A percentile compares a stretch with the other conserved stretches of the same genome.
These are phyloP conservation scores for Fragaria iinumae DNA, from an alignment of 306 rosid species.

Conservation along the genomic window DNA sequence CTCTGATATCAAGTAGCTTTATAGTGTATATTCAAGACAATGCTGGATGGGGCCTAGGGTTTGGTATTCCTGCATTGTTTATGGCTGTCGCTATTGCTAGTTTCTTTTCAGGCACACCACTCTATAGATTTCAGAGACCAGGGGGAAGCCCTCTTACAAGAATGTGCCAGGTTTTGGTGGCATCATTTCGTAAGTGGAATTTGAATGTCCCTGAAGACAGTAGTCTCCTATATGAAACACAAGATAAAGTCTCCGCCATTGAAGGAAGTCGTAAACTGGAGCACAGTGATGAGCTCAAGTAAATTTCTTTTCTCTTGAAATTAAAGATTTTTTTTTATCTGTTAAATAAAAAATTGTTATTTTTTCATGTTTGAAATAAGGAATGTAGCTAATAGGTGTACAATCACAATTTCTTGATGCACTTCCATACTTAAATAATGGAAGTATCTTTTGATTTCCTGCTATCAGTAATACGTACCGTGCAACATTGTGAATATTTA, in stretches of 20 bases:
- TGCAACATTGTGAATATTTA: neutral
- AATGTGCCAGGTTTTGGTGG: conserved; percentile 95
- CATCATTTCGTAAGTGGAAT: conserved; percentile 65
- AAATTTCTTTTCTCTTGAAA: conserved; percentile 24
- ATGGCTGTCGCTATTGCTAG: conserved; percentile 83
- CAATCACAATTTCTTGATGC: neutral
- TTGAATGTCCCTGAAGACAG: conserved; percentile 67
- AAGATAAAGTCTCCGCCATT: conserved; percentile 73
- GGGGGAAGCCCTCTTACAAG: conserved; percentile 95
- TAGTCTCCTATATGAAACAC: conserved; percentile 71
- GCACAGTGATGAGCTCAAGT: conserved; percentile 82
- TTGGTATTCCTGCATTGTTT: conserved; percentile 89
- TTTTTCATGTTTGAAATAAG: neutral
- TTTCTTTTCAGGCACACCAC: conserved; percentile 79
- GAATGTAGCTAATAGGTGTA: neutral
- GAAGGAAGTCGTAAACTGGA: conserved; percentile 93
- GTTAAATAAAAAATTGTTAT: neutral
- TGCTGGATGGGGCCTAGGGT: conserved; percentile 97
- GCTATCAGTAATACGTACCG: neutral
- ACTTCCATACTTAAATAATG: neutral
- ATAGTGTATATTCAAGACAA: conserved; percentile 94
- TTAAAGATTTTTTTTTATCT: neutral
- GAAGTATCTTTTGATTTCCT: neutral
- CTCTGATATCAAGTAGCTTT: conserved; percentile 76
- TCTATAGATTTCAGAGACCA: conserved; percentile 92